Conservation (phyloP, 2,329 filamentous ascomycete genomes). For the Trichoderma aggressivum region DNA sequence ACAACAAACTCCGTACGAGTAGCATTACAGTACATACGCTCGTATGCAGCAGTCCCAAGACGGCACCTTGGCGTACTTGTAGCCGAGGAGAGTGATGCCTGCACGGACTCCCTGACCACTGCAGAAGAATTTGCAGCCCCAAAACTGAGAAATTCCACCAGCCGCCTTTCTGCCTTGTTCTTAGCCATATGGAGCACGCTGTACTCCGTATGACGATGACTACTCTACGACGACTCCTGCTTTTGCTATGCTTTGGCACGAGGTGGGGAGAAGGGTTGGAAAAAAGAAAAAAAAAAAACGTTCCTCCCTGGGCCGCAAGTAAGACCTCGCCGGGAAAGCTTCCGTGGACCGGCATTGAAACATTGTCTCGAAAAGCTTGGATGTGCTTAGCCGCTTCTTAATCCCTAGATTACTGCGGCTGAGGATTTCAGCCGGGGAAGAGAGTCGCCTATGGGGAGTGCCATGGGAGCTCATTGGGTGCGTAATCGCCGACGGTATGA, state of each 20-base stretch:
- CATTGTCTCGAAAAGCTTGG: constrained; percentile 6
- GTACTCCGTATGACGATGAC: not conserved
- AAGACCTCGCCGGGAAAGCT: not conserved
- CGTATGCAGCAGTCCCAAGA: constrained; percentile 5
- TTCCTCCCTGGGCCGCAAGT: not conserved
- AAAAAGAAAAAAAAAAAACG: not conserved
- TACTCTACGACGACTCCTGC: not conserved
- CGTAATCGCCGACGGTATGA: not conserved
- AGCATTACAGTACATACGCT: not conserved
- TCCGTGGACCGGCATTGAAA: not conserved
- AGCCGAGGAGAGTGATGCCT: not conserved
- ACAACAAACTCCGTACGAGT: not conserved
- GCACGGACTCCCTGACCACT: not conserved
- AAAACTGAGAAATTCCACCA: not conserved
- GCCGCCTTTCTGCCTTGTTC: not conserved
- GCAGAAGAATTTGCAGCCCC: not conserved
- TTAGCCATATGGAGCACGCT: not conserved
- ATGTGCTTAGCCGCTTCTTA: not conserved
- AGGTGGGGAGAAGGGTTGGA: not conserved
- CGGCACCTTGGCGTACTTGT: not conserved
- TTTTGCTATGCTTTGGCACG: not conserved
- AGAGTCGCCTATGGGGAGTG: not conserved
- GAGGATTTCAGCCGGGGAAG: not conserved
- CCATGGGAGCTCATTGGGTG: not conserved
- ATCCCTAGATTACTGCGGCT: not conserved